Evolutionary conservation across 78 protist species (phyloP).

Genomic region (Tieghemostelium lacteum): DNA sequence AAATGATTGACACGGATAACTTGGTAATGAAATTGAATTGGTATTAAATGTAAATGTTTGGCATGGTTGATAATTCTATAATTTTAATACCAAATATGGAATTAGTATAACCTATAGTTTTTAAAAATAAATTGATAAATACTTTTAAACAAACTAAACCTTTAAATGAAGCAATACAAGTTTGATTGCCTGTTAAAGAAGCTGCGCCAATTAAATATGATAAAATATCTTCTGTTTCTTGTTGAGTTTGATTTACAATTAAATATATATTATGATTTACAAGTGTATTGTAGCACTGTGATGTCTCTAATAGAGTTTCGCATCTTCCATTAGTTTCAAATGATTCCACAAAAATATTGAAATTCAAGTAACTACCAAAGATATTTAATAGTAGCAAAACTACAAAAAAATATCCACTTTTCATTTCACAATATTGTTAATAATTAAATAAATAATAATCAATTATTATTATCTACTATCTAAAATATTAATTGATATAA

Average conservation of each 20-base stretch:
- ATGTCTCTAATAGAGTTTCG: neutral
- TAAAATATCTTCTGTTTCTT: neutral
- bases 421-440: too few species aligned
- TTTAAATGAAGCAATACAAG: neutral
- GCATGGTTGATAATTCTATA: neutral
- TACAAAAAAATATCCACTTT: too few species aligned
- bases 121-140: neutral
- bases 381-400: too few species aligned
- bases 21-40: neutral
- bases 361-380: too few species aligned
- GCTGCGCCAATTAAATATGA: neutral
- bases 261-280: neutral
- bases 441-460: too few species aligned
- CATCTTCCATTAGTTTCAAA: constrained; percentile 11
- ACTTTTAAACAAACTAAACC: neutral
- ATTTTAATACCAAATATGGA: neutral
- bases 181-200: neutral
- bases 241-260: neutral
- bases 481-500: too few species aligned
- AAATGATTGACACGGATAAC: neutral
- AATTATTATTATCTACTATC: too few species aligned
- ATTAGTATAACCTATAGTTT: neutral
- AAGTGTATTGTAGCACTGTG: neutral
- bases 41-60: neutral
- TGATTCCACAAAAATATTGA: too few species aligned